Evolutionary conservation across 2,329 filamentous ascomycete species (phyloP).

Genomic region (Scytalidium lignicola): DNA sequence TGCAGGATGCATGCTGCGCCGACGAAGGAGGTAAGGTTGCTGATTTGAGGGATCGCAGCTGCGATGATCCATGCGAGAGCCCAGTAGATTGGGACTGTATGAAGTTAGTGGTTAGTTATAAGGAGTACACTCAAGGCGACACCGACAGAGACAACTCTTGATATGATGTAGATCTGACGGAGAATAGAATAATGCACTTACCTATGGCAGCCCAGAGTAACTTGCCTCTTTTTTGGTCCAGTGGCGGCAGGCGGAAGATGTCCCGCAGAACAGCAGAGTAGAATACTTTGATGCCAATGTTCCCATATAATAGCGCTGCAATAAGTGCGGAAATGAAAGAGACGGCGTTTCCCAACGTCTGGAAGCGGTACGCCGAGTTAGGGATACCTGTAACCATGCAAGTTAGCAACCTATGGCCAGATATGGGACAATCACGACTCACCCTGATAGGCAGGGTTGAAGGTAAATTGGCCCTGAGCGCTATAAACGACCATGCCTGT

Average conservation of each 20-base stretch:
- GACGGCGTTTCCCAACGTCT: constrained; percentile 40
- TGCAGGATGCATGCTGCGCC: constrained; percentile 48
- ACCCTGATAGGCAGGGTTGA: constrained; percentile 4
- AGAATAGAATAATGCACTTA: constrained; percentile 9
- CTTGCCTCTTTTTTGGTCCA: constrained; percentile 28
- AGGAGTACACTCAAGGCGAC: no score
- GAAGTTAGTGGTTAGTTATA: constrained; percentile 14
- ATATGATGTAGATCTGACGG: not conserved
- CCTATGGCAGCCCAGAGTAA: constrained; percentile 30
- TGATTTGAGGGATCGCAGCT: constrained; percentile 47
- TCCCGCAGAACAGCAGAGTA: constrained; percentile 38
- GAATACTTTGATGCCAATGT: constrained; percentile 33
- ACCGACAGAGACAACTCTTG: not conserved
- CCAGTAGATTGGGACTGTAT: constrained; percentile 53
- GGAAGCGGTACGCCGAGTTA: constrained; percentile 34
- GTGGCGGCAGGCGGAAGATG: constrained; percentile 32
- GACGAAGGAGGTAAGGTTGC: constrained; percentile 39
- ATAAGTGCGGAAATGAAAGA: constrained; percentile 30
- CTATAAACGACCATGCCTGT: not conserved
- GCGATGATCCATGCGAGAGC: constrained; percentile 47
- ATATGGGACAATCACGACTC: no score
- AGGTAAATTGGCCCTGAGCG: constrained; percentile 3
- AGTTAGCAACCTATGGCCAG: no score
- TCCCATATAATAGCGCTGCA: constrained; percentile 29
- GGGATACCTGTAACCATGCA: not conserved